Percentiles rank a stretch among this genome's conserved stretches.
These are phyloP conservation scores for Copromyces sp. DNA, from an alignment of 495 filamentous ascomycete genomes.

Conservation along the genomic window DNA sequence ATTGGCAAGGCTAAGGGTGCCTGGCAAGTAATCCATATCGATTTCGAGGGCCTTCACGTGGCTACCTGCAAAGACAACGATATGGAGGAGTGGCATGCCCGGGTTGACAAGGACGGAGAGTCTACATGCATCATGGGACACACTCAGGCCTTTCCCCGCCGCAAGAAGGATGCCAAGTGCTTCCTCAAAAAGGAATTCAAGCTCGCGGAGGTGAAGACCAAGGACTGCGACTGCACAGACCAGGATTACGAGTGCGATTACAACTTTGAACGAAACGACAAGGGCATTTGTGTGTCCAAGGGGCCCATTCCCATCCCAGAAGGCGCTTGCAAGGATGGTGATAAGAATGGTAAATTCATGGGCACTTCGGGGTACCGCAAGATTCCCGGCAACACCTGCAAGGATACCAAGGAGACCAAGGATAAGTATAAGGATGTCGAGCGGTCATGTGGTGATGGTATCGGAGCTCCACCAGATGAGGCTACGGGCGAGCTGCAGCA, in stretches of 20 bases:
- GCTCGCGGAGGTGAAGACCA: slow-evolving; percentile 51
- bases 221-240: slow-evolving; percentile 68
- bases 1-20: slow-evolving; percentile 42
- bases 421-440: slow-evolving; percentile 53
- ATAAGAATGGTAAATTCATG: slow-evolving; percentile 55
- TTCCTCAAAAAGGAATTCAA: slow-evolving; percentile 81
- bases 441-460: slow-evolving; percentile 40
- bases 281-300: slow-evolving; percentile 45
- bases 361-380: slow-evolving; percentile 83
- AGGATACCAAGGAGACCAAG: slow-evolving; percentile 38
- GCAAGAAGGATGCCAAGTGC: slow-evolving; percentile 78
- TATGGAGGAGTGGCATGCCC: slow-evolving; percentile 79
- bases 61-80: slow-evolving; percentile 69
- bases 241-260: slow-evolving; percentile 92
- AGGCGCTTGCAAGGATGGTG: slow-evolving; percentile 53
- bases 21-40: slow-evolving; percentile 57
- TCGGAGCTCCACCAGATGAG: slow-evolving; percentile 27
- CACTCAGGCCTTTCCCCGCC: slow-evolving; percentile 68
- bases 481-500: slow-evolving; percentile 51
- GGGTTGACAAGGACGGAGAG: slow-evolving; percentile 66
- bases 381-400: slow-evolving; percentile 85
- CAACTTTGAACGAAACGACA: slow-evolving; percentile 60
- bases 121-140: slow-evolving; percentile 92
- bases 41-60: slow-evolving; percentile 76
- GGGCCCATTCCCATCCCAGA: slow-evolving; percentile 46